These are phyloP conservation scores for Colletotrichum agaves DNA, from an alignment of 2,329 filamentous ascomycete species.

Conservation along the genomic window DNA sequence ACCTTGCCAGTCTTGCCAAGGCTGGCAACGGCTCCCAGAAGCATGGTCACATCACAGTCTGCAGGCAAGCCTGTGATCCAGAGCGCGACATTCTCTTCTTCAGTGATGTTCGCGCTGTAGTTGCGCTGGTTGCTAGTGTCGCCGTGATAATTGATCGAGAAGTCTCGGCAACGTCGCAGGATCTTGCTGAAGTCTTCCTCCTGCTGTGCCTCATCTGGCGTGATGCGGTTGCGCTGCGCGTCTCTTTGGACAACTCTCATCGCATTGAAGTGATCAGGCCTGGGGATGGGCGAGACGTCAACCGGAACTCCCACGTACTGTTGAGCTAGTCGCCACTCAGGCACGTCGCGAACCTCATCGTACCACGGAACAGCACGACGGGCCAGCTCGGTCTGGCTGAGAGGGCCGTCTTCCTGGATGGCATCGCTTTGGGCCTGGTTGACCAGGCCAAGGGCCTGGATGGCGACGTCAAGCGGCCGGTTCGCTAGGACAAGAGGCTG, in stretches of 20 bases:
- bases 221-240: no score
- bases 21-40: background rate
- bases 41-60: background rate
- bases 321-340: background rate
- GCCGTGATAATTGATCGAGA: constrained; percentile 2
- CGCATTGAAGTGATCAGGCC: no score
- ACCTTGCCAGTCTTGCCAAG: constrained; percentile 4
- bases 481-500: no score
- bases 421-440: no score
- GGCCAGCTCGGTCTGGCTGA: background rate
- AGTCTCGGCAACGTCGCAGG: background rate
- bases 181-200: background rate
- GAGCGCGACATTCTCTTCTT: background rate
- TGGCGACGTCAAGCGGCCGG: no score
- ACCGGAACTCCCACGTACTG: no score
- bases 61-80: constrained; percentile 7
- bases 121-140: background rate
- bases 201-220: no score
- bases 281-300: no score
- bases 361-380: background rate
- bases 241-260: no score
- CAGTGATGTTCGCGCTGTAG: background rate
- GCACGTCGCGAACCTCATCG: background rate
- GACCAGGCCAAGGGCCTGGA: no score
- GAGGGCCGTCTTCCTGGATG: no score